Base-by-base conservation (phyloP, 1,284 basidiomycete genomes). In the Cryptococcus sp. region DNA sequence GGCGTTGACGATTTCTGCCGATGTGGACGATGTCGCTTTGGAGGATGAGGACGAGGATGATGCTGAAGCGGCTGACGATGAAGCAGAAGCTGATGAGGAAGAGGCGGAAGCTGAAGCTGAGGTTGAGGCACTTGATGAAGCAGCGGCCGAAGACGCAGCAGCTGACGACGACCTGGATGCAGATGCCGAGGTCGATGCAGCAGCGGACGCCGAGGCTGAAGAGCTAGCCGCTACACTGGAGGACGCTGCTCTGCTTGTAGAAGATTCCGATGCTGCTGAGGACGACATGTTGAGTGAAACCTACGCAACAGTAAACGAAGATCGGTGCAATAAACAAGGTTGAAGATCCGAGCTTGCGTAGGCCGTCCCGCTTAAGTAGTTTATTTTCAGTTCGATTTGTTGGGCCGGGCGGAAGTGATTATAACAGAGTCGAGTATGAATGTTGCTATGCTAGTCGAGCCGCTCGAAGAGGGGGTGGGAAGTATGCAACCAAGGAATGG, bases 111-210 rank as follows among this genome's bases (percentile, higher is more conserved):
- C 42, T 8, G 50, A 35, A 5, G 57, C 52, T 20, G 52, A 41
- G 7, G 58, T 49, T 20, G 51, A 13, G 2, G 59, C 53, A 4
- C 38, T n/a, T 5, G 55, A 50, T 15, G 45, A 30, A 17, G 52
- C 52, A 6, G 51, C 43, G 30, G 57, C 47, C 6, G 52, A 13
- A 2, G 49, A 38, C 10, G 48, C 40, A 17, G 57, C 51, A n/a
- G 41, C 52, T 23, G 52, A 22, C 3, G 59, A 52, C 7, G 59
- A 43, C 7, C 50, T 30, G 2, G 57, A 66, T 47, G 48, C 45
- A 27, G 61, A 67, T 67, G 40, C 58, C 2, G 52, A 49, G 22
- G 52, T 27, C 13, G 42, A 42, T 16, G 48, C 25, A 45, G 47
- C n/a, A 40, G 38, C 23, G 20, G 42, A 45, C n/a, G 52, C 5